These are phyloP conservation scores for Coprinopsis cinerea DNA, from an alignment of 768 basidiomycete genomes.

Conservation along the genomic window DNA sequence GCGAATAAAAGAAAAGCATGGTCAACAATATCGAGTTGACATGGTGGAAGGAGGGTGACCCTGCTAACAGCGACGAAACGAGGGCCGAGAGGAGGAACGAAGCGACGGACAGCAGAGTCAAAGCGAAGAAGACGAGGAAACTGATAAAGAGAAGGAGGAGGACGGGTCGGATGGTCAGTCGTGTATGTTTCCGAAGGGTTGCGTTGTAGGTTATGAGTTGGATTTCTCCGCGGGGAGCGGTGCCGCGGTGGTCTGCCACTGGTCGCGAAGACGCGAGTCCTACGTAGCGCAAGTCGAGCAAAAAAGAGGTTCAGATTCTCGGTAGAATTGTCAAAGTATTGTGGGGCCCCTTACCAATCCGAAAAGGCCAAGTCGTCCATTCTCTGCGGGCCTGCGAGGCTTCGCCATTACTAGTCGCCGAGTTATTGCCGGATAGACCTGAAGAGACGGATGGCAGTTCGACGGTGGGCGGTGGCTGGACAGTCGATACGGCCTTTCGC, in stretches of 20 bases:
- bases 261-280: too few species aligned
- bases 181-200: background rate
- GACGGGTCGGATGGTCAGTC: conserved; percentile 1
- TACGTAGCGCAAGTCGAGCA: too few species aligned
- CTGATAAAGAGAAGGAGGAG: background rate
- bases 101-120: background rate
- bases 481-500: background rate
- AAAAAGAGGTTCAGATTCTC: background rate
- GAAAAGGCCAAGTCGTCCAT: background rate
- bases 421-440: background rate
- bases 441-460: background rate
- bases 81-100: background rate
- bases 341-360: background rate
- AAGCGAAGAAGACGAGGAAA: background rate
- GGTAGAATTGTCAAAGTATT: background rate
- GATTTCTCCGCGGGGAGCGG: background rate
- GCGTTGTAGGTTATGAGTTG: conserved; percentile 1
- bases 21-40: background rate
- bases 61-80: background rate
- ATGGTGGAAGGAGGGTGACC: conserved; percentile 2
- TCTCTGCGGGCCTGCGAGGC: background rate
- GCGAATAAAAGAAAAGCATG: conserved; percentile 1
- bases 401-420: background rate
- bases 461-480: background rate
- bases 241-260: background rate